These are phyloP conservation scores for Malus sylvestris DNA, from an alignment of 306 rosid genomes.

Conservation along the genomic window DNA sequence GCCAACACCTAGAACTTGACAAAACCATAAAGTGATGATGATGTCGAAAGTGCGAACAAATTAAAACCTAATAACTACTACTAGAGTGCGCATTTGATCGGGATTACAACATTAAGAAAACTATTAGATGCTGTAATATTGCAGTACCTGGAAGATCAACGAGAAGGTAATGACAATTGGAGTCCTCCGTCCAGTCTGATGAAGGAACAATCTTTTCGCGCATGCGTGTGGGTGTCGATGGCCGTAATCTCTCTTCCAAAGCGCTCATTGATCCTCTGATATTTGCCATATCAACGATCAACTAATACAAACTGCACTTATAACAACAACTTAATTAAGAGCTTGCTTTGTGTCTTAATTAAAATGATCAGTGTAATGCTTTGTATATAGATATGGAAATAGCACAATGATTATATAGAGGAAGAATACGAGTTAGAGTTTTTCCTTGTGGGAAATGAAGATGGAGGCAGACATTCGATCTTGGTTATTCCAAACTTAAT, in stretches of 20 bases:
- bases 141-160: conserved; percentile 71
- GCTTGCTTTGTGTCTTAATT: neutral
- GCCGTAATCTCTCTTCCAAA: neutral
- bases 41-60: too few relatives aligned
- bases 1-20: too few relatives aligned
- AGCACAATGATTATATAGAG: neutral
- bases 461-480: conserved; percentile 13
- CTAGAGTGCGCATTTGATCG: too few relatives aligned
- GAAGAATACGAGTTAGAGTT: neutral
- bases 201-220: conserved; percentile 39
- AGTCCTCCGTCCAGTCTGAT: conserved; percentile 56
- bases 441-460: conserved; percentile 29
- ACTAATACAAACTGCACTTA: neutral
- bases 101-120: neutral
- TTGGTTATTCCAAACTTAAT: conserved; percentile 45
- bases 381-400: neutral
- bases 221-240: neutral
- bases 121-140: neutral
- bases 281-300: conserved; percentile 43
- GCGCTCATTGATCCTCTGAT: conserved; percentile 16
- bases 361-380: neutral
- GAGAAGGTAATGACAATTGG: conserved; percentile 44
- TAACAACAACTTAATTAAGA: neutral
- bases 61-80: too few relatives aligned
- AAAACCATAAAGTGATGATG: too few relatives aligned